Evolutionary conservation across 129 eudicot species (phyloP).

Genomic region (Saussurea involucrata): DNA sequence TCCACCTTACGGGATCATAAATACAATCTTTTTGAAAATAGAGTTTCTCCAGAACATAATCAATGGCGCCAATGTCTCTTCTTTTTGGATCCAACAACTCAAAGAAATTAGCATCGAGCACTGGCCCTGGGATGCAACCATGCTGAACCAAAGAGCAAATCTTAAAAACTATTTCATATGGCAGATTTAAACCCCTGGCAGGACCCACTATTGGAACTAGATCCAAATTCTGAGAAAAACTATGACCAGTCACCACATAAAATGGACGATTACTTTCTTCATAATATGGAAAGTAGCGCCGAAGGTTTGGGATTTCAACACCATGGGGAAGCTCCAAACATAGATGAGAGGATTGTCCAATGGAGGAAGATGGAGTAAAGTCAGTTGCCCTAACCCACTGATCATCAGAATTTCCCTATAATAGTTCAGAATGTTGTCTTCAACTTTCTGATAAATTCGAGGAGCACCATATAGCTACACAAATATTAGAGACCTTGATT

Average conservation of each 20-base stretch:
- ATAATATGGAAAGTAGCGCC: constrained; percentile 45
- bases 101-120: constrained; percentile 46
- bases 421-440: constrained; percentile 25
- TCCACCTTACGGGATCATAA: constrained; percentile 75
- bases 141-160: constrained; percentile 67
- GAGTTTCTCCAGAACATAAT: constrained; percentile 65
- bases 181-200: constrained; percentile 38
- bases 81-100: constrained; percentile 57
- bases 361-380: constrained; percentile 51
- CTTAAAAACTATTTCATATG: constrained; percentile 57
- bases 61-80: constrained; percentile 33
- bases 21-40: constrained; percentile 56
- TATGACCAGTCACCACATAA: constrained; percentile 30
- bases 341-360: constrained; percentile 78
- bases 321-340: constrained; percentile 63
- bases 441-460: constrained; percentile 52
- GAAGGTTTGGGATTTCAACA: constrained; percentile 46
- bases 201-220: constrained; percentile 76
- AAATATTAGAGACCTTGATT: not conserved
- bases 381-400: constrained; percentile 83
- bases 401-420: constrained; percentile 51
- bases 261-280: constrained; percentile 44
- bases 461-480: constrained; percentile 73
- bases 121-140: constrained; percentile 83
- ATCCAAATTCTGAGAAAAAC: constrained; percentile 40